Conservation (phyloP, 2,329 filamentous ascomycete genomes). For the Bisporella sp. region DNA sequence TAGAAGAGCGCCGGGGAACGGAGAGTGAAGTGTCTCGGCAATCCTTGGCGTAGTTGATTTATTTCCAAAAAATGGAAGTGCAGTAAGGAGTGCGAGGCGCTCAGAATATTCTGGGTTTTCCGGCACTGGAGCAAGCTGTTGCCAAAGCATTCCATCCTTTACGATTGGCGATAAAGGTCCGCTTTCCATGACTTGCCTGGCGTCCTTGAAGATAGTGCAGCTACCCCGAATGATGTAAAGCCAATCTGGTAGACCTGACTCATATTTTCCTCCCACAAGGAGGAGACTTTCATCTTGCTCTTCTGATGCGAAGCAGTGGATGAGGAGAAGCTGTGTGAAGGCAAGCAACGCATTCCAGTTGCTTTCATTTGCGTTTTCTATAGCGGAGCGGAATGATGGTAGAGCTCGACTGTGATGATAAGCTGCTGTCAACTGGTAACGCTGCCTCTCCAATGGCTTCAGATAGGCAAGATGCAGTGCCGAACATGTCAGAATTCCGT, state of each 20-base stretch:
- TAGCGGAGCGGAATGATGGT: conserved; percentile 8
- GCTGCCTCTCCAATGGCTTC: not conserved
- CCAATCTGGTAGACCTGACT: conserved; percentile 10
- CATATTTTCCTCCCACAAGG: conserved; percentile 8
- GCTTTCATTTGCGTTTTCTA: conserved; percentile 3
- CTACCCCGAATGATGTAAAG: conserved; percentile 11
- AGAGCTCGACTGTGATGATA: conserved; percentile 10
- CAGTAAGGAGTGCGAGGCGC: not conserved
- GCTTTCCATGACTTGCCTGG: conserved; percentile 7
- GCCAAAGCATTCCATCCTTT: not conserved
- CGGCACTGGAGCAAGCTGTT: not conserved
- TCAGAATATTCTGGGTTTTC: conserved; percentile 2
- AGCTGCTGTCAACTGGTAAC: conserved; percentile 6
- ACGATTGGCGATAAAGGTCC: conserved; percentile 8
- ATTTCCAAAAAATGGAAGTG: not conserved
- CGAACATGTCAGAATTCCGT: conserved; percentile 32
- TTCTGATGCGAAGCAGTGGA: conserved; percentile 11
- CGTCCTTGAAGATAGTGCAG: conserved; percentile 10
- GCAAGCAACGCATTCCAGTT: conserved; percentile 13
- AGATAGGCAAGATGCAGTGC: conserved; percentile 10
- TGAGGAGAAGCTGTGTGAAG: conserved; percentile 14
- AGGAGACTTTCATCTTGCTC: conserved; percentile 14
- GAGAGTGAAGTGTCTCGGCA: not conserved
- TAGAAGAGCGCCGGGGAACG: conserved; percentile 1
- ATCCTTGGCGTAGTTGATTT: not conserved